Evolutionary conservation across 805 yeast species (phyloP), one percentile per base, ranked within the genome.

Genomic region (Hemisphaericaspora nanyangensis): DNA sequence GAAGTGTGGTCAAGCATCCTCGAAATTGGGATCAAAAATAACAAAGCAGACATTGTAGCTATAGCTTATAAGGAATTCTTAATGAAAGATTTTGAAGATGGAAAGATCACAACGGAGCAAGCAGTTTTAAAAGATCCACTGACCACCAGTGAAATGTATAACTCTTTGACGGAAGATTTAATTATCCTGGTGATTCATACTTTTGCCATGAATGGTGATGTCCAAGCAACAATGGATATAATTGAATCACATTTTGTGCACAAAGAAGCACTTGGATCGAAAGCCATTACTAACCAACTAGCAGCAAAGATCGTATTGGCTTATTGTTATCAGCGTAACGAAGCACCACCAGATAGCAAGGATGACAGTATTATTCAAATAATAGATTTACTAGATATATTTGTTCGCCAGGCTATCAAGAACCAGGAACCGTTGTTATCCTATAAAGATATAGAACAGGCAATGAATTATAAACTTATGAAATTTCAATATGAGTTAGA

Each of bases 191-290:
- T 64, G 5, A 49, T 69, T 19, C 63, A 59, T 25, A 48, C 57
- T 0, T 51, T 68, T 8, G 48, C 69, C 2, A 42, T 51, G 4
- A 51, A 60, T 36, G 74, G 74, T 5, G 74, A 69, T 44, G 63
- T 65, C 5, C 35, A 52, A 12, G 60, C 56, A 56, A 56, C 69
- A 1, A 40, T 65, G 7, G 39, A 52, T 5, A 47, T 68, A 11
- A 58, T 69, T 10, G 71, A 69, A 40, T 47, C 65, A 33, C 68
- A 64, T 38, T 64, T 49, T 42, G 41, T 68, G 6, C 68, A 63
- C 42, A 57, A 58, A 25, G 13, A 17, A 15, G 38, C 61, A 31
- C 49, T 43, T 17, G 72, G 73, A 3, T 62, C 63, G 37, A 50
- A 37, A 26, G 63, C 63, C 1, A 44, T 68, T 27, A 55, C 59